Evolutionary conservation across 2,329 filamentous ascomycete species (phyloP), one percentile per base, ranked within the genome.

Genomic region (Blastomyces silverae): DNA sequence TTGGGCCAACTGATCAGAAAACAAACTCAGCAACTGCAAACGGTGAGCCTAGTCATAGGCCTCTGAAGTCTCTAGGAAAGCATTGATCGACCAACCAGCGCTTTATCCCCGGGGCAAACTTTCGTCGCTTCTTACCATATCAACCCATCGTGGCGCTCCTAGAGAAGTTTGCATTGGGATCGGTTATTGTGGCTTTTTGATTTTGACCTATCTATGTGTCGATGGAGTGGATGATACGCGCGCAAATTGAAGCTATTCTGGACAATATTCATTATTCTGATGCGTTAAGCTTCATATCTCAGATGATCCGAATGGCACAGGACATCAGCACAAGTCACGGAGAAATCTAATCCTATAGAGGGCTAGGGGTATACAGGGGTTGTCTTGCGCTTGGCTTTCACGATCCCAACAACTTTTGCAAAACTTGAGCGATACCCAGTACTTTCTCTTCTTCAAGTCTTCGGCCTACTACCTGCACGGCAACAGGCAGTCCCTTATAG

Each of bases 391-490:
- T 22, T 59, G n/a, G 3, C 11, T 20, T 17, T 37, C 20, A 61
- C 20, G 42, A 13, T 44, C 50, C 37, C 2, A 61, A 28, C 44
- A 61, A 34, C 46, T 61, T 52, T 31, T 50, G 42, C 25, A 61
- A 15, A 20, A 50, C 59, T 34, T 52, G 59, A 13, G 59, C 59
- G 17, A 61, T 61, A 20, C 59, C 59, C 44, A 61, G 50, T n/a
- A 84, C 69, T 71, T 84, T 83, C 70, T 85, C 83, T 66, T 86
- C 84, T 62, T 84, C 79, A 63, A 81, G 79, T 56, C 80, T 75
- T 65, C 82, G 74, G 0, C 80, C 83, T 5, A 85, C 81, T 17
- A 85, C 70, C 69, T 85, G 83, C 64, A 85, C 69, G 6, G 77
- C 77, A 2, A 85, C 77, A 0, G 83, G 84, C 1, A 79, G 78